phyloP scores from a whole-genome alignment of 2,329 filamentous ascomycete species.

The Fusarium sp. region DNA sequence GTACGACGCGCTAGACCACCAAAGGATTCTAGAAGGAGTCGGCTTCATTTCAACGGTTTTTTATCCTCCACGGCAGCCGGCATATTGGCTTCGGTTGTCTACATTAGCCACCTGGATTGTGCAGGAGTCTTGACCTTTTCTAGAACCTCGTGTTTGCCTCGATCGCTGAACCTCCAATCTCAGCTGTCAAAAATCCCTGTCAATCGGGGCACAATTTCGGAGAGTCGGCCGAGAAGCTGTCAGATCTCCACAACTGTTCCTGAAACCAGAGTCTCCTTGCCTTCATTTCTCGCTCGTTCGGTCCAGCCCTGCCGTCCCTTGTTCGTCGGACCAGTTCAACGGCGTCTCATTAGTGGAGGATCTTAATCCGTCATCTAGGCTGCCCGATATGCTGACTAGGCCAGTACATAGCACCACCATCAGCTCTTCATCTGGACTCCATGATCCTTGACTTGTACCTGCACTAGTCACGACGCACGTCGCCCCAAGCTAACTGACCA shows the following conservation, averaged over 20 bases:
- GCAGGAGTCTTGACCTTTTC: constrained; percentile 36
- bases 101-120: constrained; percentile 35
- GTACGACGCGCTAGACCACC: constrained; percentile 14
- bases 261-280: constrained; percentile 45
- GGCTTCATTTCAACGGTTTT: constrained; percentile 14
- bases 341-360: constrained; percentile 48
- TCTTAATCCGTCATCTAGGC: constrained; percentile 34
- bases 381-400: constrained; percentile 38
- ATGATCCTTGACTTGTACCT: constrained; percentile 34
- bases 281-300: constrained; percentile 46
- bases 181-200: constrained; percentile 27
- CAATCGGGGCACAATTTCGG: constrained; percentile 45
- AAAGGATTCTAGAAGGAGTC: constrained; percentile 29
- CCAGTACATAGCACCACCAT: constrained; percentile 40
- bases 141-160: constrained; percentile 19
- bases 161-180: constrained; percentile 27
- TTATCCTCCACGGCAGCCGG: constrained; percentile 10
- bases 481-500: constrained; percentile 30
- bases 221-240: constrained; percentile 33
- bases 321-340: constrained; percentile 38
- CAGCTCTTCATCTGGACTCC: constrained; percentile 28
- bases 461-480: constrained; percentile 22
- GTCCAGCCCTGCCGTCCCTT: constrained; percentile 40
- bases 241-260: constrained; percentile 44
- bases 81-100: constrained; percentile 9